These are phyloP conservation scores for Aotearoamyces nothofagi DNA, from an alignment of 2,329 filamentous ascomycete species.

Conservation along the genomic window DNA sequence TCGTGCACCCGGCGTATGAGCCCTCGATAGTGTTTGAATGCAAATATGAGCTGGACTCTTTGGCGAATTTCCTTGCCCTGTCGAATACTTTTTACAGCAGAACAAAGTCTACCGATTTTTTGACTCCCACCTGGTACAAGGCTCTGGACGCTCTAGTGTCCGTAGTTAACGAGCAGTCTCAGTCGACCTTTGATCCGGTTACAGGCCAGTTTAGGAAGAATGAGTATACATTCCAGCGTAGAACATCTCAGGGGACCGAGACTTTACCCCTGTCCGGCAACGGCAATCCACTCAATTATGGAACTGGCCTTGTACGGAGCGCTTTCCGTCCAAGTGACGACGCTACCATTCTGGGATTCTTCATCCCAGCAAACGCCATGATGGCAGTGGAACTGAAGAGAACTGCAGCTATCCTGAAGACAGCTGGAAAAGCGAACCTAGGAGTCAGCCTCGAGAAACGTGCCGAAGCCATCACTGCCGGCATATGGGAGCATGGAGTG, in stretches of 20 bases:
- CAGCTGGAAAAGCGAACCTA: constrained; percentile 34
- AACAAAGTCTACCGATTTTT: constrained; percentile 62
- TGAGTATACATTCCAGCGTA: constrained; percentile 74
- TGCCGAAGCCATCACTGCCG: constrained; percentile 51
- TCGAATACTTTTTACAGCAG: constrained; percentile 75
- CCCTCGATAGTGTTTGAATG: constrained; percentile 83
- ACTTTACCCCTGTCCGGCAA: constrained; percentile 69
- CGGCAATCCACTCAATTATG: constrained; percentile 80
- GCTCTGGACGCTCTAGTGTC: constrained; percentile 61
- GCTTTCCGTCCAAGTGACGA: constrained; percentile 94
- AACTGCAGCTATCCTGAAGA: constrained; percentile 52
- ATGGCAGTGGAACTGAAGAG: constrained; percentile 80
- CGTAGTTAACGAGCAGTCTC: constrained; percentile 65
- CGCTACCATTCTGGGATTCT: constrained; percentile 83
- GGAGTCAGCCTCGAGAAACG: constrained; percentile 40
- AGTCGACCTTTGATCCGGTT: constrained; percentile 61
- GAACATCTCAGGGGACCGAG: constrained; percentile 73
- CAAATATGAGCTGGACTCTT: constrained; percentile 95
- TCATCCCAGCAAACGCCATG: constrained; percentile 93
- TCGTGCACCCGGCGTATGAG: constrained; percentile 77
- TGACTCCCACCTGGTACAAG: constrained; percentile 63
- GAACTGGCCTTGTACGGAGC: constrained; percentile 74
- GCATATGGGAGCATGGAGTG: constrained; percentile 74
- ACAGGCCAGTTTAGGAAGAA: constrained; percentile 53
- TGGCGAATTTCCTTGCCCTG: constrained; percentile 80